A percentile compares a stretch with the other conserved stretches of the same genome.
Conservation (phyloP, 108 stramenopile genomes). For the Nannochloropsis gaditana region DNA sequence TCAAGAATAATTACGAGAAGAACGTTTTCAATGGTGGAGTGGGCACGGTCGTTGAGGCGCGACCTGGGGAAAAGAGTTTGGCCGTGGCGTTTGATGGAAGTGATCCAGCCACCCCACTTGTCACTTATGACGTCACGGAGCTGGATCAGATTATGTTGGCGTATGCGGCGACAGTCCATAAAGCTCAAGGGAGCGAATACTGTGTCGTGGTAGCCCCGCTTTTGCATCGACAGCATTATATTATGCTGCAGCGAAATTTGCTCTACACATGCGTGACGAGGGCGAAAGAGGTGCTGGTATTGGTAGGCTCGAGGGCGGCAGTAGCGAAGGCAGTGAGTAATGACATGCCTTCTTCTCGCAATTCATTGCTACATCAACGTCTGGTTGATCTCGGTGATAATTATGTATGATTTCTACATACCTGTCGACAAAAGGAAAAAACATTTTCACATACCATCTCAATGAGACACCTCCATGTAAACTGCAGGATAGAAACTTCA, state of each 20-base stretch:
- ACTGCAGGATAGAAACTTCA: too few species aligned
- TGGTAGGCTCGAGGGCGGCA: not conserved
- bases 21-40: not conserved
- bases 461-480: too few species aligned
- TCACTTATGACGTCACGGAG: not conserved
- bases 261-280: not conserved
- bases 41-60: not conserved
- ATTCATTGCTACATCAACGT: not conserved
- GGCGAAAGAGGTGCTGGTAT: conserved; percentile 8
- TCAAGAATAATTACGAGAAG: conserved; percentile 16
- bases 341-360: not conserved
- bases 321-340: not conserved
- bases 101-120: not conserved
- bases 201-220: not conserved
- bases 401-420: too few species aligned
- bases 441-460: too few species aligned
- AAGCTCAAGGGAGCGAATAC: not conserved
- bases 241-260: conserved; percentile 18
- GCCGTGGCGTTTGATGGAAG: not conserved
- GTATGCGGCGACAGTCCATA: not conserved
- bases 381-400: not conserved
- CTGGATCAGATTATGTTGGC: conserved; percentile 1
- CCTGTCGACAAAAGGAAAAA: too few species aligned
- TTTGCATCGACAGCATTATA: not conserved
- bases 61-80: not conserved